Percentiles rank a stretch among this genome's conserved stretches.
phyloP scores from a whole-genome alignment of 495 filamentous ascomycete species.

The Aspergillus biplanus region DNA sequence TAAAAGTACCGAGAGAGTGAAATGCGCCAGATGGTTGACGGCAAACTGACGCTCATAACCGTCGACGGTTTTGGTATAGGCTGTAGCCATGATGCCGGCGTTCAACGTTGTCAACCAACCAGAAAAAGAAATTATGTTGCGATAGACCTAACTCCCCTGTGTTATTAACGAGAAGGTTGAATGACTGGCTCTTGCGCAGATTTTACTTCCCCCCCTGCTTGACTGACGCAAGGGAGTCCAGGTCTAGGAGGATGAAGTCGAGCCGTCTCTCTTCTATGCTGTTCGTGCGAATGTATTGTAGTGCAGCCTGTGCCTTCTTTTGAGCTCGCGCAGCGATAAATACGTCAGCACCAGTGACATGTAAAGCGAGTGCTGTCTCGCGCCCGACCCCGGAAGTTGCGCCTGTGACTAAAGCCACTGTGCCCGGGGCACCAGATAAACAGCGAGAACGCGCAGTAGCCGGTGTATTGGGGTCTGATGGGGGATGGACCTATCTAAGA shows the following conservation, averaged over 20 bases:
- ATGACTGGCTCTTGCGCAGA: not conserved
- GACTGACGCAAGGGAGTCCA: not conserved
- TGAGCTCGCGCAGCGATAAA: not conserved
- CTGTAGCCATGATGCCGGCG: not conserved
- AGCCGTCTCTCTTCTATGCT: not conserved
- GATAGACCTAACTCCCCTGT: not conserved
- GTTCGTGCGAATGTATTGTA: not conserved
- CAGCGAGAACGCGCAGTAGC: no score
- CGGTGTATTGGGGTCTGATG: no score
- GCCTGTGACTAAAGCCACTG: not conserved
- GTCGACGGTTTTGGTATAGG: not conserved
- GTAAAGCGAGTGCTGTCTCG: not conserved
- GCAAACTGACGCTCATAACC: not conserved
- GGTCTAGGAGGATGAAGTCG: not conserved
- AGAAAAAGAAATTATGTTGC: not conserved
- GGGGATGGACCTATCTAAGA: no score
- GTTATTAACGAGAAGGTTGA: not conserved
- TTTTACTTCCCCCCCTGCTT: not conserved
- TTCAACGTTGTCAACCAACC: not conserved
- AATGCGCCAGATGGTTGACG: not conserved
- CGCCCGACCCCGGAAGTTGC: not conserved
- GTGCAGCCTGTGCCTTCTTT: not conserved
- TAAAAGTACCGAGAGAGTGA: not conserved
- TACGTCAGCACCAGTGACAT: not conserved
- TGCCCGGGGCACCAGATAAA: not conserved